Evolutionary conservation across 176 grass and related monocot genomes (phyloP).

Genomic region (Pharus latifolius): DNA sequence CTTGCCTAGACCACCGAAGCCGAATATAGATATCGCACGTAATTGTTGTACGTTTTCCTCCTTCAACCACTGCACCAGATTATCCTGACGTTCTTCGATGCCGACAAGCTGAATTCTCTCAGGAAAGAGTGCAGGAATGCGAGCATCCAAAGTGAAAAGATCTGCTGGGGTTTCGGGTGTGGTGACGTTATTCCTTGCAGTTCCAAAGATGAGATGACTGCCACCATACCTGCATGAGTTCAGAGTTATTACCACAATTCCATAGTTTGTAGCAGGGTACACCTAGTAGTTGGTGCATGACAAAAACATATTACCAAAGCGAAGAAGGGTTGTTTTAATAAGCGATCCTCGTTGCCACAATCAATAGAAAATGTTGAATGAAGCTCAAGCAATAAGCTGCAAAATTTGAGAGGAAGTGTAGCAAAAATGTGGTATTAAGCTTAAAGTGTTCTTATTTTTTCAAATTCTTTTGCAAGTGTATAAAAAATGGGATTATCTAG

Average conservation of each 20-base stretch:
- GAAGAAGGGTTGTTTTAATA: too few species aligned
- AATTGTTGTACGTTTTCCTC: background rate
- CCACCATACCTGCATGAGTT: slow-evolving; percentile 6
- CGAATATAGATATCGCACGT: slow-evolving; percentile 8
- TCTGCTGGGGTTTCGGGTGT: background rate
- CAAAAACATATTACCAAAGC: too few species aligned
- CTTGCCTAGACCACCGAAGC: slow-evolving; percentile 43
- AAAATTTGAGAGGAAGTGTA: too few species aligned
- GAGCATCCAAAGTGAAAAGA: background rate
- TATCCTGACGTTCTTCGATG: background rate
- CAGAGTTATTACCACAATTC: background rate
- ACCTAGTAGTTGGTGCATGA: too few species aligned
- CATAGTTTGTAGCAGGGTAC: too few species aligned
- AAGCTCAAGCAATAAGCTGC: too few species aligned
- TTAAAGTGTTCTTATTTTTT: too few species aligned
- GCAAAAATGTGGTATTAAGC: too few species aligned
- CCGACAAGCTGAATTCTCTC: slow-evolving; percentile 28
- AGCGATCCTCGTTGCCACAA: too few species aligned
- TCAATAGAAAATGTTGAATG: too few species aligned
- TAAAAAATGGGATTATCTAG: too few species aligned
- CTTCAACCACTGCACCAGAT: slow-evolving; percentile 11
- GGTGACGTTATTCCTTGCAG: background rate
- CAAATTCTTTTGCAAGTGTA: too few species aligned
- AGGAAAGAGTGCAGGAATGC: background rate
- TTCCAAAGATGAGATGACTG: background rate